Evolutionary conservation across 768 basidiomycete genomes (phyloP).

Genomic region (Coprinopsis sp.): DNA sequence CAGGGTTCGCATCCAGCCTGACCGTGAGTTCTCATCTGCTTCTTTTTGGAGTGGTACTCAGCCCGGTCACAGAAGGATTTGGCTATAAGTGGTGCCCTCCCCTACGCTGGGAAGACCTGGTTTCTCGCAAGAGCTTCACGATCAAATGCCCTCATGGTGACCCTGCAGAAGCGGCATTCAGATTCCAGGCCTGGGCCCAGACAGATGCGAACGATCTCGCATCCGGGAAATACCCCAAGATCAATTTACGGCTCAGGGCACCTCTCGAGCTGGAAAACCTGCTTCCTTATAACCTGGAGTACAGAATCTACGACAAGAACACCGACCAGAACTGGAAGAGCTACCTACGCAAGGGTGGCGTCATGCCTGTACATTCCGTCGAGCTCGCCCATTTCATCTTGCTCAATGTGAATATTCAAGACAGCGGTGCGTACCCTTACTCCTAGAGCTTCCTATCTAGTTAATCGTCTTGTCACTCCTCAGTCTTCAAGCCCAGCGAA

Average conservation of each 20-base stretch:
- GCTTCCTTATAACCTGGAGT: slow-evolving; percentile 89
- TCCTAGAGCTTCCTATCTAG: not conserved
- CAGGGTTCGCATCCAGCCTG: slow-evolving; percentile 83
- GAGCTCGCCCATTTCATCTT: slow-evolving; percentile 87
- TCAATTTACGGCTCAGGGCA: slow-evolving; percentile 82
- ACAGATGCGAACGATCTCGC: slow-evolving; percentile 53
- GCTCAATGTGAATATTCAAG: slow-evolving; percentile 86
- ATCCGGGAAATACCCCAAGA: slow-evolving; percentile 69
- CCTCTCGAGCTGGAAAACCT: slow-evolving; percentile 96
- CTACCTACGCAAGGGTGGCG: slow-evolving; percentile 87
- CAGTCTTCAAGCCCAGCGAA: slow-evolving; percentile 90
- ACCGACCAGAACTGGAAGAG: slow-evolving; percentile 92
- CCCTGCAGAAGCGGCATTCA: slow-evolving; percentile 81
- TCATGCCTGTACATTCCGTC: slow-evolving; percentile 95
- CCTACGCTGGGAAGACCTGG: slow-evolving; percentile 85
- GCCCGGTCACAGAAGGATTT: slow-evolving; percentile 69
- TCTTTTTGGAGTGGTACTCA: slow-evolving; percentile 1
- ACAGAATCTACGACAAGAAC: slow-evolving; percentile 96
- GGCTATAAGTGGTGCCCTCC: slow-evolving; percentile 92
- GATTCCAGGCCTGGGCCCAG: slow-evolving; percentile 89
- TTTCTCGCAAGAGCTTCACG: slow-evolving; percentile 63
- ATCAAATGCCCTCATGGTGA: slow-evolving; percentile 83
- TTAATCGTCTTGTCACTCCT: too few species aligned
- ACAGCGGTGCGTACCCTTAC: slow-evolving; percentile 55
- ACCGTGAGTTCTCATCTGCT: slow-evolving; percentile 77